Conservation (phyloP, 805 yeast species). For the Saccharomycopsis microspora region DNA sequence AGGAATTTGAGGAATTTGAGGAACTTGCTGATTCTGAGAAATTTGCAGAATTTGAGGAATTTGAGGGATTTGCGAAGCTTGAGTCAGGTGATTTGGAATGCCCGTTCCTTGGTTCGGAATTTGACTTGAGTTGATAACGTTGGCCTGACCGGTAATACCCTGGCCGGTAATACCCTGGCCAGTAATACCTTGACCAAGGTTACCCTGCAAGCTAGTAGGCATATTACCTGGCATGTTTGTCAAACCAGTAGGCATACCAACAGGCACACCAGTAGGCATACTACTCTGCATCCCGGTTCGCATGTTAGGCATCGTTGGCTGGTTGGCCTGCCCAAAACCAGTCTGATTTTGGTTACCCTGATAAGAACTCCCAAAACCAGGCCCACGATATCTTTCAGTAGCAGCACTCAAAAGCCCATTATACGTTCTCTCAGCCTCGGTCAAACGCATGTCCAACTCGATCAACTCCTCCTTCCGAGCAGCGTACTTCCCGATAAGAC, state of each 20-base stretch:
- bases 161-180: too few relatives aligned
- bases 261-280: neutral
- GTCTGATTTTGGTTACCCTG: neutral
- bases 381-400: conserved; percentile 18
- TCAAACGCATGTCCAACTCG: conserved; percentile 58
- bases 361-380: neutral
- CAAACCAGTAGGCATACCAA: neutral
- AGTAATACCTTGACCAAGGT: too few relatives aligned
- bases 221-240: too few relatives aligned
- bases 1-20: neutral
- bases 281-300: too few relatives aligned
- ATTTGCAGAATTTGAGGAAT: too few relatives aligned
- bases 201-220: too few relatives aligned
- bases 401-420: conserved; percentile 54
- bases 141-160: too few relatives aligned
- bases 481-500: conserved; percentile 66
- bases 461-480: conserved; percentile 68
- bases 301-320: neutral
- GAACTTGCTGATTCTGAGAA: too few relatives aligned
- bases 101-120: too few relatives aligned
- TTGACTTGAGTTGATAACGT: too few relatives aligned
- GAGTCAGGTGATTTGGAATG: too few relatives aligned
- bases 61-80: too few relatives aligned
- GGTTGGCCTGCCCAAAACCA: neutral
- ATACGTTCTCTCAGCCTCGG: conserved; percentile 56